Conservation (phyloP, 352 stramenopile species). For the Pythium folliculosum region DNA sequence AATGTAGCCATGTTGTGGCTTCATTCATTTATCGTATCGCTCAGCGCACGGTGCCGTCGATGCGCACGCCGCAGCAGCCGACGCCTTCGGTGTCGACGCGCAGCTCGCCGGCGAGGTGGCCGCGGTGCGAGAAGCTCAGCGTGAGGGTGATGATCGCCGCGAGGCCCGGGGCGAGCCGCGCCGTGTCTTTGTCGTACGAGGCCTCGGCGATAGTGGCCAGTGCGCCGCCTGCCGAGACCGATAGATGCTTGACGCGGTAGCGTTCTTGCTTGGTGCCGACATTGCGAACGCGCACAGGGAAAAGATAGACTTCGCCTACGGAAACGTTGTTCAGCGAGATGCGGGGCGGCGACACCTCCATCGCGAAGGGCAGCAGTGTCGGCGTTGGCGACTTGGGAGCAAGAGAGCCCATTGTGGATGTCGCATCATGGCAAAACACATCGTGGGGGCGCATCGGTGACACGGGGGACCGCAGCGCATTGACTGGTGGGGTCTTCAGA, state of each 20-base stretch:
- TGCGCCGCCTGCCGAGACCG: conserved; percentile 39
- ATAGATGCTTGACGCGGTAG: conserved; percentile 60
- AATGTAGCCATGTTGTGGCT: conserved; percentile 12
- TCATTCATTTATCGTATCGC: background rate
- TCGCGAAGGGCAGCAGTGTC: conserved; percentile 48
- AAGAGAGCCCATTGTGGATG: background rate
- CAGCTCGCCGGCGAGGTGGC: conserved; percentile 44
- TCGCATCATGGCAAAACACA: conserved; percentile 5
- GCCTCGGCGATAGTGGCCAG: conserved; percentile 49
- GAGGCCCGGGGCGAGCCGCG: conserved; percentile 56
- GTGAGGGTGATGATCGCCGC: conserved; percentile 62
- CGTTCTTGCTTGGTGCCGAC: conserved; percentile 66
- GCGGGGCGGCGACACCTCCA: conserved; percentile 55
- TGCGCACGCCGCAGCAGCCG: conserved; percentile 47
- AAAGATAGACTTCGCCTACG: conserved; percentile 61
- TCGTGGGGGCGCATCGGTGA: conserved; percentile 2
- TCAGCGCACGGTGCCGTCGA: conserved; percentile 50
- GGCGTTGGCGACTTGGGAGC: conserved; percentile 17
- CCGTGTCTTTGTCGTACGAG: conserved; percentile 59
- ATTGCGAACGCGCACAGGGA: conserved; percentile 67
- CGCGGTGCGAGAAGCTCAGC: conserved; percentile 58
- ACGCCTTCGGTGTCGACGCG: conserved; percentile 57
- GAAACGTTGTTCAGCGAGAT: conserved; percentile 43
- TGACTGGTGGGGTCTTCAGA: background rate
- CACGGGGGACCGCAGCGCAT: background rate